Base-by-base conservation (phyloP, 2,329 filamentous ascomycete species). In the Zasmidium cellare region DNA sequence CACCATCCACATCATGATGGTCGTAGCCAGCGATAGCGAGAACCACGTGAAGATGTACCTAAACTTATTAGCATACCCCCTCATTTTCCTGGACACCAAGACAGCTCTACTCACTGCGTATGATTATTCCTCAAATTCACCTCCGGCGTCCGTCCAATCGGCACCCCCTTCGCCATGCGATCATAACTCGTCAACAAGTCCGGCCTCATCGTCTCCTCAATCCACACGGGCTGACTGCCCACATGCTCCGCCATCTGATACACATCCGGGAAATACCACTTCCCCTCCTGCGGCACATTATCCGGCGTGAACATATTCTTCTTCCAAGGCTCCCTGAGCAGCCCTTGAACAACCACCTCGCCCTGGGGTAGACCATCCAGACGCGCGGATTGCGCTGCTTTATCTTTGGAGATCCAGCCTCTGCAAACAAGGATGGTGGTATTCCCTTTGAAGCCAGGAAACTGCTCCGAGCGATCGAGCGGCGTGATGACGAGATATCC, bases 1-100 rank as follows among this genome's bases (percentile, higher is more conserved):
- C 38, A 99, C 87, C 90, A 97, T 92, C 84, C 89, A 96, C 71
- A 99, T 81, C 94, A 99, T 99, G 71, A 99, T 84, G 12, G 91
- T 87, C 41, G 94, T 99, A 57, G 92, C 92, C 28, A 65, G 44
- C 88, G 75, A 57, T 86, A 88, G 63, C 96, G 83, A 62, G 89
- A 90, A 97, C 94, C 94, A 99, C 65, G 94, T 99, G 75, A 97
- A 94, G 67, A 99, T 99, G 76, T 99, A 99, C 53, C 60, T 65
- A 31, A 25, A 41, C 35, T 23, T 31, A 35, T 31, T 18, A 51
- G 46, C 47, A 55, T 41, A 25, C 28, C 24, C 35, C 16, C n/a
- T 28, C 16, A 3, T 14, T 14, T 25, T 20, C 14, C 6, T 1
- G 23, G 41, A 51, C 22, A 19, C 38, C 3, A 19, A 22, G 28